Conservation (phyloP, 2,329 filamentous ascomycete species). For the Claviceps capensis region DNA sequence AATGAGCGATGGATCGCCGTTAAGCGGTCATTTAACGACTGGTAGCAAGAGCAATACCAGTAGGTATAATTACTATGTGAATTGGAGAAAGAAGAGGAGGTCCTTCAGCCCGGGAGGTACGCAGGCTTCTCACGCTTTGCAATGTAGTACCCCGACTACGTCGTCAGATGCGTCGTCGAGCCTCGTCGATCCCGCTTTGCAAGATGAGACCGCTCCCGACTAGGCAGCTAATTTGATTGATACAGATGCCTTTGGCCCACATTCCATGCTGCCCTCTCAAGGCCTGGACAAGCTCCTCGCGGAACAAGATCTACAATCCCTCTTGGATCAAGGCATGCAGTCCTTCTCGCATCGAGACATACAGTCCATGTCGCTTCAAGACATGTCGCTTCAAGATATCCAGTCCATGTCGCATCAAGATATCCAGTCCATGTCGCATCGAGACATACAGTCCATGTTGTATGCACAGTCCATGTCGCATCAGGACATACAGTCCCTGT, state of each 20-base stretch:
- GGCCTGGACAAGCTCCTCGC: background rate
- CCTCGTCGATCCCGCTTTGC: conserved; percentile 3
- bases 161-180: conserved; percentile 6
- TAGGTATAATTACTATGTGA: conserved; percentile 2
- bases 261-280: conserved; percentile 2
- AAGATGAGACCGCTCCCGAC: background rate
- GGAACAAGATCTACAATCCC: background rate
- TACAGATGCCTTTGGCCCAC: conserved; percentile 3
- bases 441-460: too few species aligned
- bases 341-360: background rate
- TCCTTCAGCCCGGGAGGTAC: background rate
- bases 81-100: background rate
- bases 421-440: too few species aligned
- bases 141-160: conserved; percentile 5
- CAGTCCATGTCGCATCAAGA: too few species aligned
- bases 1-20: background rate
- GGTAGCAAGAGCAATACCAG: background rate
- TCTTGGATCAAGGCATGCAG: background rate
- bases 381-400: too few species aligned
- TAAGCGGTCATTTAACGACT: background rate
- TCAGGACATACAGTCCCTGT: too few species aligned
- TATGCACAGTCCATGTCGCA: too few species aligned
- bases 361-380: too few species aligned
- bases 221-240: conserved; percentile 3
- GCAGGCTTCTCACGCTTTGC: background rate